Base-by-base conservation (phyloP, 2,329 filamentous ascomycete genomes). In the Alternaria solani region DNA sequence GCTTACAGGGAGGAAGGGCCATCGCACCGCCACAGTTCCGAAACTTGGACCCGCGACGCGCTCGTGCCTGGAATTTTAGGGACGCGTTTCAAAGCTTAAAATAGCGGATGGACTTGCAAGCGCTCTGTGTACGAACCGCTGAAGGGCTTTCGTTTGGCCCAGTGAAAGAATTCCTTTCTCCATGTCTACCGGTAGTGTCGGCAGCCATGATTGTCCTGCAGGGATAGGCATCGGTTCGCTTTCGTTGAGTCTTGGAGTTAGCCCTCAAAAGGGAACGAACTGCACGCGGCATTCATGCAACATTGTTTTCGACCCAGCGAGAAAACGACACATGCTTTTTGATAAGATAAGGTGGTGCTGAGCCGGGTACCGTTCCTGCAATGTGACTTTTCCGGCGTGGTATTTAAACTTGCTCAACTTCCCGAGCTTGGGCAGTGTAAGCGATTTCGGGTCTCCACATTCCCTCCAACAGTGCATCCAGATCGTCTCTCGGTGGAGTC, bases 71-170 rank as follows among this genome's bases (percentile, higher is more conserved):
- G 14, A n/a, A 47, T 28, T 8, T 38, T 23, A 46, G 23, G 30
- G 39, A 18, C 18, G 48, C 47, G 55, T 57, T 52, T 53, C 55
- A 53, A 53, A 9, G 47, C 14, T 20, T 18, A 57, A 16, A 46
- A 39, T 57, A 57, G 54, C 14, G 18, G 20, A 16, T 20, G 12
- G 18, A 14, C 38, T 41, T 23, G 38, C 38, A 41, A 41, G 38
- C 38, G 38, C 38, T 16, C 38, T 41, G 38, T 41, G 38, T 41
- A 41, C 9, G 4, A 23, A 41, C n/a, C 18, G 12, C 38, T 18
- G 16, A 23, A 39, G 38, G 12, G 38, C 18, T 23, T 23, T 41
- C 38, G 5, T 14, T 41, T 12, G 18, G 23, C 11, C 38, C 2
- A 41, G 23, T 8, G 18, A n/a, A 23, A 20, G 18, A 23, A 12